These are phyloP conservation scores for Kazachstania africana DNA, from an alignment of 805 yeast genomes.

Conservation along the genomic window DNA sequence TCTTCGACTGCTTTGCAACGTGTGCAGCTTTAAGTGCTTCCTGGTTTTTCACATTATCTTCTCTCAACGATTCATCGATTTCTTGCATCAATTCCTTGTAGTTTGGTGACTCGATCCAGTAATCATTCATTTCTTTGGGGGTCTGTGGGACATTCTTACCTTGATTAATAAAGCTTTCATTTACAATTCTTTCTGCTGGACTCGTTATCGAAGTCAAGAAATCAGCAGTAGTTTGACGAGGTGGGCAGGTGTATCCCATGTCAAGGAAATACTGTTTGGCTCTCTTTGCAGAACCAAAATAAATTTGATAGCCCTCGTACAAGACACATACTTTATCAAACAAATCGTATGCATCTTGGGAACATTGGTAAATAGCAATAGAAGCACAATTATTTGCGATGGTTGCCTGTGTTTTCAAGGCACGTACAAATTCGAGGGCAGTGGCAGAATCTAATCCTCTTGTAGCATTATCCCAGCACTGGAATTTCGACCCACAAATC, in stretches of 20 bases:
- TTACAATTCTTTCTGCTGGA: neutral
- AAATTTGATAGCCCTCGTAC: neutral
- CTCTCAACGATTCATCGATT: neutral
- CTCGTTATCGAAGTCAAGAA: neutral
- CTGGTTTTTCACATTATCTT: neutral
- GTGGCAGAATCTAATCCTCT: neutral
- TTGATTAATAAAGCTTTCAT: neutral
- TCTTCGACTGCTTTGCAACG: neutral
- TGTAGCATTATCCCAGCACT: constrained; percentile 56
- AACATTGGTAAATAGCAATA: constrained; percentile 35
- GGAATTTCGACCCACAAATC: constrained; percentile 9
- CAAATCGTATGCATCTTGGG: constrained; percentile 49
- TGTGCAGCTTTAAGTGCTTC: neutral
- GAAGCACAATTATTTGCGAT: neutral
- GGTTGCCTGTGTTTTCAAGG: neutral
- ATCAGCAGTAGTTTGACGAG: neutral
- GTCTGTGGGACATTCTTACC: neutral
- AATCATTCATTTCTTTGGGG: neutral
- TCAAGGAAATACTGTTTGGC: neutral
- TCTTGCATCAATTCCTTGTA: neutral
- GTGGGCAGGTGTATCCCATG: neutral
- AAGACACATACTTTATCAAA: constrained; percentile 49
- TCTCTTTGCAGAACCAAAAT: neutral
- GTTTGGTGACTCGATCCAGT: neutral
- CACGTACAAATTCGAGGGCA: neutral